Percentiles rank a stretch among this genome's conserved stretches.
Evolutionary conservation across 768 basidiomycete species (phyloP).

Genomic region (Naganishia friedmannii): DNA sequence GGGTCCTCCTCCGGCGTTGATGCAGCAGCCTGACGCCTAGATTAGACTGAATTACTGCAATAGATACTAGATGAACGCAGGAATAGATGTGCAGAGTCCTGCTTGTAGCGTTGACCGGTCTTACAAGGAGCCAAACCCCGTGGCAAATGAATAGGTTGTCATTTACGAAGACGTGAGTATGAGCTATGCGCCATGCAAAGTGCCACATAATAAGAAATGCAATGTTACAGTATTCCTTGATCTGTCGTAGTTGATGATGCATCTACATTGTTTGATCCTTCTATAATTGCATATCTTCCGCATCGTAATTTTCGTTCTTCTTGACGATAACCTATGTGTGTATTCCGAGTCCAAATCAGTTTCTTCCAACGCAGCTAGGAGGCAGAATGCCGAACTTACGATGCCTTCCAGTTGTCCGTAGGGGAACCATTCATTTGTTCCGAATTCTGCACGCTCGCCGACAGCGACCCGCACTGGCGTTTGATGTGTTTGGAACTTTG

Average conservation of each 20-base stretch:
- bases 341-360: background rate
- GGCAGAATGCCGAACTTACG: background rate
- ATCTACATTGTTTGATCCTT: background rate
- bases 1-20: constrained; percentile 12
- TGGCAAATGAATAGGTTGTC: no score
- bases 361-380: background rate
- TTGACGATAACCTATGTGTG: constrained; percentile 37
- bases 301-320: constrained; percentile 54
- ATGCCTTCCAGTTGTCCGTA: constrained; percentile 64
- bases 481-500: constrained; percentile 87
- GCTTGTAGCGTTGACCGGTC: background rate
- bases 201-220: background rate
- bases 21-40: constrained; percentile 24
- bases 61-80: background rate
- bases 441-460: constrained; percentile 89
- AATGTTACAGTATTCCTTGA: constrained; percentile 11
- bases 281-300: constrained; percentile 40
- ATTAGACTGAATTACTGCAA: background rate
- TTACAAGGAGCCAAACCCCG: background rate
- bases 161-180: no score
- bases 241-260: background rate
- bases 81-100: background rate
- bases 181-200: no score
- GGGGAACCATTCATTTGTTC: constrained; percentile 93
- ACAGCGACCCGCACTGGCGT: constrained; percentile 94